Evolutionary conservation across 108 stramenopile genomes (phyloP), one percentile per base, ranked within the genome.

Genomic region (Cyclostephanos invisitatus): DNA sequence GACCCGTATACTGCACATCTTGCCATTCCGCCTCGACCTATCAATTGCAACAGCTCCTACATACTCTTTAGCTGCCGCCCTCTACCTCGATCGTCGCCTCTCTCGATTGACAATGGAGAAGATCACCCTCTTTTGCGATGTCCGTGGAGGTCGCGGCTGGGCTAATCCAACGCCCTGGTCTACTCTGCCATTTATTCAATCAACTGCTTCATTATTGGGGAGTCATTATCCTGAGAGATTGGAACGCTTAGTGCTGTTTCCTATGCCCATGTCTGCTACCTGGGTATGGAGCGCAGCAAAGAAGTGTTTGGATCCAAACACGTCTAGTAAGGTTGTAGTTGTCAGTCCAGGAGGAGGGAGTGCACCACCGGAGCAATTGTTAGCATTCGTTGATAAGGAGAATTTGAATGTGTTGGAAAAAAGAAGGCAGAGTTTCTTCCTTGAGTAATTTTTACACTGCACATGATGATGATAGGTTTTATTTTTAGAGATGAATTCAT

Each of bases 61-160:
- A 25, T 91, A 93, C 64, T 85, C 92, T 25, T 71, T 87, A n/a
- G 87, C 88, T 5, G 73, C 83, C 7, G 92, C 90, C 6, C 38
- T 89, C 24, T 93, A 91, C 53, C 67, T 91, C 6, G 87, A 93
- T 37, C 69, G 76, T 21, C 76, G 74, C 44, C 58, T 88, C 29
- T 69, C 72, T 35, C 80, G 88, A 35, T n/a, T 67, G 38, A 75
- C 70, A 61, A 36, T 55, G 18, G 90, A 91, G 68, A 63, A 42
- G 11, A 49, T 91, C 25, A 77, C 83, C 32, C 80, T 93, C 24
- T 24, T 87, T 12, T 68, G 90, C 40, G 92, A 93, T 72, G 83
- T 88, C 17, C 83, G 92, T 28, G 85, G 82, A 40, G 92, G 92
- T 15, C 49, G 67, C 42, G 89, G 89, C n/a, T 93, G 92, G 92